Conservation (phyloP, 345 rosid genomes). For the Boechera retrofracta region DNA sequence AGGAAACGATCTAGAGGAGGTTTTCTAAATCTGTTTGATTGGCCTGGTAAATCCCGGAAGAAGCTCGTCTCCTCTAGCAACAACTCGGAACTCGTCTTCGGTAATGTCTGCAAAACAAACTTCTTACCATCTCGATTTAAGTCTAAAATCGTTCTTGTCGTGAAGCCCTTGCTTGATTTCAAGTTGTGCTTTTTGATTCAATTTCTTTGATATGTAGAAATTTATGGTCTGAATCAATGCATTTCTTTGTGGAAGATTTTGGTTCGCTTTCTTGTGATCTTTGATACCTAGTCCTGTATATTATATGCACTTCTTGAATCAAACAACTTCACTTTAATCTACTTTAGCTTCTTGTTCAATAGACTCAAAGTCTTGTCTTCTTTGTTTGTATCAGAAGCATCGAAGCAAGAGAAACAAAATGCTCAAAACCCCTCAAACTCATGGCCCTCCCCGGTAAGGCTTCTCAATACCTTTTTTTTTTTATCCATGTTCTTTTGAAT, state of each 20-base stretch:
- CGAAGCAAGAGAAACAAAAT: slow-evolving; percentile 55
- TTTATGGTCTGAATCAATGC: neutral
- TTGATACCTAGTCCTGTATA: slow-evolving; percentile 18
- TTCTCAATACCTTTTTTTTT: neutral
- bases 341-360: slow-evolving; percentile 21
- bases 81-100: slow-evolving; percentile 4
- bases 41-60: slow-evolving; percentile 89
- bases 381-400: slow-evolving; percentile 46
- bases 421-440: slow-evolving; percentile 43
- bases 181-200: too few species aligned
- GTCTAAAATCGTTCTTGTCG: neutral
- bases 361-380: slow-evolving; percentile 15
- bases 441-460: slow-evolving; percentile 50
- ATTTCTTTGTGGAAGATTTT: neutral
- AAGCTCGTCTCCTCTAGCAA: slow-evolving; percentile 65
- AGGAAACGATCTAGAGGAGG: slow-evolving; percentile 74
- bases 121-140: neutral
- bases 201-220: neutral
- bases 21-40: slow-evolving; percentile 74
- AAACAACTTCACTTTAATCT: slow-evolving; percentile 9
- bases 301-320: neutral
- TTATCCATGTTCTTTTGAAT: neutral
- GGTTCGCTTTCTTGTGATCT: neutral
- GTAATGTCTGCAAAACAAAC: slow-evolving; percentile 23
- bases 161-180: slow-evolving; percentile 25